Base-by-base conservation (phyloP, 139 green algal species). In the Chlorella sp. region DNA sequence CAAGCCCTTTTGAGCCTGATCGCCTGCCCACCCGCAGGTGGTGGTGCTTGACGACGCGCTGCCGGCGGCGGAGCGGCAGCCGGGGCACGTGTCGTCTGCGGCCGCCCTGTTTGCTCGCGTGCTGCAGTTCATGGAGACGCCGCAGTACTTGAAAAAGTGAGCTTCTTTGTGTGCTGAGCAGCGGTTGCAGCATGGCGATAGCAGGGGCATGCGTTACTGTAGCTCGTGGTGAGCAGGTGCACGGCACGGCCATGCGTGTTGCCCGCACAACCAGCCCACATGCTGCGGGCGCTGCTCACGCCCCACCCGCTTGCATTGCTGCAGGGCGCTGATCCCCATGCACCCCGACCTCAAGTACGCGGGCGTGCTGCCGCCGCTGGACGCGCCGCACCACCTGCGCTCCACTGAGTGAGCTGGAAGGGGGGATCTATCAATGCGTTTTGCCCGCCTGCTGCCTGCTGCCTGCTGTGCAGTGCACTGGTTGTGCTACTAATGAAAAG, bases 81-180 rank as follows among this genome's bases (percentile, higher is more conserved):
- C 82, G 32, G 84, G 87, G 44, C 84, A 69, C 14, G 80, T 95
- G 46, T 80, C 83, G 36, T 58, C 76, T 0, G 92, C 89, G 0
- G 91, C 94, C 3, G 92, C 94, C 6, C 92, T 97, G 67, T 84
- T 96, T 69, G 94, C 93, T 9, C 90, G 95, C 13, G 76, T 98
- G 22, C 85, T 96, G 78, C 95, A 98, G 88, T 97, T 93, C 80
- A 88, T 96, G 86, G 95, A 98, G 89, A 98, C 95, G 4, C 95
- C 95, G 9, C 95, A 96, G 82, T 97, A 98, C 87, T 84, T 98
- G 28, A 92, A 94, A 51, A 94, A 92, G 88, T 92, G 73, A 75
- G 82, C 1, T 7, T 26, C 5, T 7, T 4, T 41, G 51, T 60
- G 22, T 60, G 51, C 13, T n/a, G n/a, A n/a, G n/a, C 51, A 60